These are phyloP conservation scores for Tephrocybe sp. DNA, from an alignment of 768 basidiomycete species.

Conservation along the genomic window DNA sequence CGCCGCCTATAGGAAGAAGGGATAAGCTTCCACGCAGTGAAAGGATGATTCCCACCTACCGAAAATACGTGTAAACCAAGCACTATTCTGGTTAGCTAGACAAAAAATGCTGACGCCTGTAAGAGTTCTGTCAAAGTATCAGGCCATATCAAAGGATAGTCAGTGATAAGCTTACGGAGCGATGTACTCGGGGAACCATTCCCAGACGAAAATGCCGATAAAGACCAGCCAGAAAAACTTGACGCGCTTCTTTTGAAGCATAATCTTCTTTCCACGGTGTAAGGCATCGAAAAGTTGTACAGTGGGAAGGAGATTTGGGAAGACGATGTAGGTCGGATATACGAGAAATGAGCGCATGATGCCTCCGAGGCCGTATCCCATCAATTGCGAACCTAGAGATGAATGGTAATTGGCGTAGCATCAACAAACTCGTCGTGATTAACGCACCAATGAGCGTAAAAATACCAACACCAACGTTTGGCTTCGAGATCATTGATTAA, in stretches of 20 bases:
- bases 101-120: conserved; percentile 66
- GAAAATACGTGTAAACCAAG: conserved; percentile 34
- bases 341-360: conserved; percentile 45
- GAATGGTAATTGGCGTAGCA: background rate
- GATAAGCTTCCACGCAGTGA: background rate
- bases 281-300: conserved; percentile 44
- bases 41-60: conserved; percentile 1
- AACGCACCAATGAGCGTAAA: conserved; percentile 12
- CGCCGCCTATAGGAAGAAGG: conserved; percentile 39
- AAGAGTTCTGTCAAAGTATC: conserved; percentile 33
- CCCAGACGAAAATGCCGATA: conserved; percentile 54
- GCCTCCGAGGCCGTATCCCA: conserved; percentile 36
- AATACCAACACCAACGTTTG: conserved; percentile 29
- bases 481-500: conserved; percentile 16
- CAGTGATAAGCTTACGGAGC: conserved; percentile 28
- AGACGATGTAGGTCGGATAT: conserved; percentile 44
- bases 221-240: conserved; percentile 59
- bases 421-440: background rate
- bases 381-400: conserved; percentile 31
- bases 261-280: conserved; percentile 40
- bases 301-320: conserved; percentile 39
- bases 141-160: background rate
- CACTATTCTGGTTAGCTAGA: conserved; percentile 38
- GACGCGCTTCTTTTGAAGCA: conserved; percentile 50
- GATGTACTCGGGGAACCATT: conserved; percentile 55